Evolutionary conservation across 768 basidiomycete genomes (phyloP), one percentile per base, ranked within the genome.

Genomic region (Exsudoporus frostii): DNA sequence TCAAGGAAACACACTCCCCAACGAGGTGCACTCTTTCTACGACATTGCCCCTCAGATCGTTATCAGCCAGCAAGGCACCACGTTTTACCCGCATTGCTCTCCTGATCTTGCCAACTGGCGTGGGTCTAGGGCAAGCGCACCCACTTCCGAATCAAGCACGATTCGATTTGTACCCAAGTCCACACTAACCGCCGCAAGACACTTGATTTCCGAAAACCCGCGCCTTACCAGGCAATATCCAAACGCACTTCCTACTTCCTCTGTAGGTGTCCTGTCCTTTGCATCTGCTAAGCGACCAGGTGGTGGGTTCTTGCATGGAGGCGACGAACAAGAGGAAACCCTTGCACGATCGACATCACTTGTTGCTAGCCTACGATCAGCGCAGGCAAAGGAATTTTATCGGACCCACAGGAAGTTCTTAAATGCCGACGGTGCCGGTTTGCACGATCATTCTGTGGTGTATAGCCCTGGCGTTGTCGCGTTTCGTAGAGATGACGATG

Each of bases 401-500:
- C 54, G 62, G 33, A 71, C 73, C 50, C 76, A 77, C 57, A 65
- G 57, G 51, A 65, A 63, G 5, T 73, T 67, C 47, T 54, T 65
- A 17, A 60, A 45, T 9, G 62, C 61, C 1, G 75, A 76, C 37
- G 75, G 75, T 29, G 73, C 69, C 19, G 76, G 76, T 24, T 56
- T 77, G 20, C 69, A 75, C n/a, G 76, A 77, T 51, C 76, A 79
- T 47, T 73, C 77, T 17, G 75, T 79, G 69, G 70, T 79, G 33
- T 79, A 76, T 60, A 73, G 73, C 32, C 77, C 77, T 9, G 69
- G 69, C 15, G 72, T 79, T 25, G 66, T 71, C 39, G 73, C 71
- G 7, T 71, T 79, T 61, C 69, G 76, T n/a, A 69, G 69, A 43
- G 77, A 77, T 38, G 65, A 72, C 24, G 65, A 56, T 22, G 67